These are phyloP conservation scores for Pichia thaimueangensis DNA, from an alignment of 805 yeast species.

Conservation along the genomic window DNA sequence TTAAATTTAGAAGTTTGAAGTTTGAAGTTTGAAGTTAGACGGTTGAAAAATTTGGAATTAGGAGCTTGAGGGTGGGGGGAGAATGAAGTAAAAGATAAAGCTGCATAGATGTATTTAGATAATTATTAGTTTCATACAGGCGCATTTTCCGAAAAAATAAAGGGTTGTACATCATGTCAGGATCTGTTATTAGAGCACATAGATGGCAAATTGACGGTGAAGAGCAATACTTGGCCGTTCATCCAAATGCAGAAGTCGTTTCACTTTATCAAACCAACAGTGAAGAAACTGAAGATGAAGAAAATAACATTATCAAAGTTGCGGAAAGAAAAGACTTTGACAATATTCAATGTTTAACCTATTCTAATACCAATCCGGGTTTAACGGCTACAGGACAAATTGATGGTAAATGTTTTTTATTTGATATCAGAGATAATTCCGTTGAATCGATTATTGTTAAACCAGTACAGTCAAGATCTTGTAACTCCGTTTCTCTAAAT, in stretches of 20 bases:
- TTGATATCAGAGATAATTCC: constrained; percentile 44
- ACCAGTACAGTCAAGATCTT: constrained; percentile 65
- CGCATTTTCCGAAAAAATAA: too few species aligned
- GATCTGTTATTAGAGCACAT: constrained; percentile 50
- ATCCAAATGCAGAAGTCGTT: constrained; percentile 78
- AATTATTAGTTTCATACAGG: too few species aligned
- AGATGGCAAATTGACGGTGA: constrained; percentile 52
- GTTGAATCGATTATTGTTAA: constrained; percentile 36
- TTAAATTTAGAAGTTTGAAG: too few species aligned
- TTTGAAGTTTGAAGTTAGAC: too few species aligned
- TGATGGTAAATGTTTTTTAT: constrained; percentile 58
- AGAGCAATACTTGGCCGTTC: constrained; percentile 60
- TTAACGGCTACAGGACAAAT: constrained; percentile 68
- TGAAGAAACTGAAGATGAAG: constrained; percentile 29
- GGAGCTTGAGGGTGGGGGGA: too few species aligned
- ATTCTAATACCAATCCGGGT: constrained; percentile 50
- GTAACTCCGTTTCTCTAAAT: constrained; percentile 70
- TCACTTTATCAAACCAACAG: constrained; percentile 53
- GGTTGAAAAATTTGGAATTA: too few species aligned
- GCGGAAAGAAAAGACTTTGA: constrained; percentile 57
- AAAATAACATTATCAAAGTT: constrained; percentile 47
- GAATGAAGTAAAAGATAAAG: too few species aligned
- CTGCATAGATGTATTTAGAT: too few species aligned
- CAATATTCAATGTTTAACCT: constrained; percentile 59
- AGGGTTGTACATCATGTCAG: constrained; percentile 41